Evolutionary conservation across 306 rosid genomes (phyloP).

Genomic region (Hippophae rhamnoides): DNA sequence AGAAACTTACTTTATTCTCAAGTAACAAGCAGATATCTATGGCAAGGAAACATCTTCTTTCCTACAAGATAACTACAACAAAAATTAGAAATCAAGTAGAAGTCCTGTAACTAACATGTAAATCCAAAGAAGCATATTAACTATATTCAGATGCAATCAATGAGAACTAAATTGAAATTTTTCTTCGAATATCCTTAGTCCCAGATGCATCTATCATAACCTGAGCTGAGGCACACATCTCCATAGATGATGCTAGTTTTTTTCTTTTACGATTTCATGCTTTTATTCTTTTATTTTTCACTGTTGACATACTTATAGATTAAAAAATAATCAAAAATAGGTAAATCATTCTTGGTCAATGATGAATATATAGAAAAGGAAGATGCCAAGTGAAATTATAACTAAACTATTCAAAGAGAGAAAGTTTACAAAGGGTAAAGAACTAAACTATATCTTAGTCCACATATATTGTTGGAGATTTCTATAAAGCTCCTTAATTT

Average conservation of each 20-base stretch:
- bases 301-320: conserved; percentile 4
- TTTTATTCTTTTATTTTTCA: conserved; percentile 52
- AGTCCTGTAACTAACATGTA: conserved; percentile 45
- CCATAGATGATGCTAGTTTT: conserved; percentile 31
- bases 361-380: too few species aligned
- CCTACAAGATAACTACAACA: conserved; percentile 39
- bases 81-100: conserved; percentile 37
- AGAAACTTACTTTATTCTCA: conserved; percentile 72
- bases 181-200: conserved; percentile 37
- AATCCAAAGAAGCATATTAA: too few species aligned
- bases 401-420: not conserved
- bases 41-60: conserved; percentile 82
- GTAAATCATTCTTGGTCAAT: too few species aligned
- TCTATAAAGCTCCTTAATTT: too few species aligned
- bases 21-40: conserved; percentile 71
- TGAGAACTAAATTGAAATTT: conserved; percentile 22
- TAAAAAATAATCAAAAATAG: too few species aligned
- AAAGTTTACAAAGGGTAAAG: conserved; percentile 4
- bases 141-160: too few species aligned
- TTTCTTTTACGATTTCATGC: conserved; percentile 47
- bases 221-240: conserved; percentile 48
- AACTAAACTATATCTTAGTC: conserved; percentile 1
- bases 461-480: not conserved
- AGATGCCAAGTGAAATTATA: too few species aligned
- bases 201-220: conserved; percentile 47